Percentiles rank a stretch among this genome's conserved stretches.
Evolutionary conservation across 2,329 filamentous ascomycete species (phyloP).

Genomic region (Talaromyces piceae): DNA sequence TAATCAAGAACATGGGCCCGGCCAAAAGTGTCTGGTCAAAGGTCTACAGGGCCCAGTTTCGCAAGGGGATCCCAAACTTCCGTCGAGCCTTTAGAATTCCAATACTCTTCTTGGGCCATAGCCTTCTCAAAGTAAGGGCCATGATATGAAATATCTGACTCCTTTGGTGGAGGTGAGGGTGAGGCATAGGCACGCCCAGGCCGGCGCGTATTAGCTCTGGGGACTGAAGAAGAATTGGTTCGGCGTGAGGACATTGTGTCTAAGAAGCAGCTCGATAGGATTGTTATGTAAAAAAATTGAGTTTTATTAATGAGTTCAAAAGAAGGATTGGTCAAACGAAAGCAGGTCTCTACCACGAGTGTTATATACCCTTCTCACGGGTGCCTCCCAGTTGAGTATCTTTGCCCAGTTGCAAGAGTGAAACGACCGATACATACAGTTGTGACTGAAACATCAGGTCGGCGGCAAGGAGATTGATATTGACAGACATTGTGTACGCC

Average conservation of each 20-base stretch:
- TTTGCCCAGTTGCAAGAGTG: neutral
- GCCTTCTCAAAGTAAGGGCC: neutral
- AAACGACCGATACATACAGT: neutral
- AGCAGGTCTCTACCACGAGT: neutral
- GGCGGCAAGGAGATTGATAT: neutral
- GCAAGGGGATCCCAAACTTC: neutral
- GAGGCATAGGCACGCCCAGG: neutral
- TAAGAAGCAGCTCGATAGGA: neutral
- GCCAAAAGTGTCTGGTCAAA: neutral
- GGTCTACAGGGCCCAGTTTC: neutral
- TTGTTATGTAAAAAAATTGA: neutral
- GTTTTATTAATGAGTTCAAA: neutral
- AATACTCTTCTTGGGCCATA: neutral
- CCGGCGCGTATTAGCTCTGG: neutral
- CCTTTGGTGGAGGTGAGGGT: neutral
- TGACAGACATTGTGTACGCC: neutral
- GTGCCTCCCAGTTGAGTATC: neutral
- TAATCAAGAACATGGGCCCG: neutral
- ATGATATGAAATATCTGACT: no score
- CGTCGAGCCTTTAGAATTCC: neutral
- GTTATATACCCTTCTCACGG: neutral
- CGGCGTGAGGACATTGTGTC: neutral
- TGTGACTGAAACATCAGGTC: neutral
- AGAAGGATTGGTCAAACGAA: neutral
- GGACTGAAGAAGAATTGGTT: neutral